phyloP scores from a whole-genome alignment of 495 filamentous ascomycete genomes.

The Bryoglossum gracile region DNA sequence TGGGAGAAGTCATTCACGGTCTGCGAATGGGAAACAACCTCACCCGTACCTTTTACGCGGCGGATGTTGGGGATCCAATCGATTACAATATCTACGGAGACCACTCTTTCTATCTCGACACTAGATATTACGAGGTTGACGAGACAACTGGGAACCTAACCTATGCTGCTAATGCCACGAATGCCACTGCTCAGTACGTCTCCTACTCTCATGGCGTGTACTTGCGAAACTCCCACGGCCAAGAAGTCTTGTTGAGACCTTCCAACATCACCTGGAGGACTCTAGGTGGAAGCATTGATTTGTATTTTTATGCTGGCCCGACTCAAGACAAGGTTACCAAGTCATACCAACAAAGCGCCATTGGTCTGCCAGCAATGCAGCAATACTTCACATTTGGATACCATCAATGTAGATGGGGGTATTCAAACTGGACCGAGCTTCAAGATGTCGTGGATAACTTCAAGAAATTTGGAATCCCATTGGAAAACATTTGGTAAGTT shows the following conservation, averaged over 20 bases:
- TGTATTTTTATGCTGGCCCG: conserved; percentile 76
- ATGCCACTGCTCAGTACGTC: conserved; percentile 48
- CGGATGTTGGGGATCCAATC: conserved; percentile 56
- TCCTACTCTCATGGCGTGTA: conserved; percentile 78
- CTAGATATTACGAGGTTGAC: conserved; percentile 56
- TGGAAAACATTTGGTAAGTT: conserved; percentile 70
- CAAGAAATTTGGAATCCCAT: conserved; percentile 59
- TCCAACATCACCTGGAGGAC: conserved; percentile 70
- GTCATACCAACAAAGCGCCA: conserved; percentile 62
- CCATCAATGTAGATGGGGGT: conserved; percentile 82
- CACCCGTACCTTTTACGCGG: conserved; percentile 62
- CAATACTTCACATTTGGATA: conserved; percentile 85
- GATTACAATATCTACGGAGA: conserved; percentile 74
- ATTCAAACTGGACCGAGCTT: conserved; percentile 64
- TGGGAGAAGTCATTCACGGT: conserved; percentile 73
- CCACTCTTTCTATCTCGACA: conserved; percentile 80
- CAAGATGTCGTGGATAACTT: conserved; percentile 76
- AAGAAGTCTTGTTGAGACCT: conserved; percentile 61
- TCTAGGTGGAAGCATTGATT: conserved; percentile 72
- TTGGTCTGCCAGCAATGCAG: conserved; percentile 72
- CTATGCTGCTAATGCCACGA: conserved; percentile 46
- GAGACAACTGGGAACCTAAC: conserved; percentile 40
- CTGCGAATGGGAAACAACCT: conserved; percentile 67
- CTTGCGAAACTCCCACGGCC: conserved; percentile 69
- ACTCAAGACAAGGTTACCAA: conserved; percentile 60